Conservation (phyloP, 2,329 filamentous ascomycete genomes). For the Chaetomiaceae sp. region DNA sequence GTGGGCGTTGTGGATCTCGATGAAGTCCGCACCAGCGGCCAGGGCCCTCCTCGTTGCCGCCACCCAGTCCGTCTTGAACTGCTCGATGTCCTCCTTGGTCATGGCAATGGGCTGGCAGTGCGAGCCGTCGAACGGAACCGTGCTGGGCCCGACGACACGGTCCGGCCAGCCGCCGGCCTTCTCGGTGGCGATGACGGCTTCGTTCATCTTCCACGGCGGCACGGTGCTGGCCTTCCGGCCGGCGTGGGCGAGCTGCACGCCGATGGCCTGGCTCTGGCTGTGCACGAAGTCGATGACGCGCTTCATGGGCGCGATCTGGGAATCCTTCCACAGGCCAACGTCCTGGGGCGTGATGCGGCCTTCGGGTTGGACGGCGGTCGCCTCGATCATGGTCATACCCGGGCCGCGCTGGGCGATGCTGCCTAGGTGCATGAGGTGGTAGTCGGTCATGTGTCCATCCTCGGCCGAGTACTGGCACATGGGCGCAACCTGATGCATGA, state of each 20-base stretch:
- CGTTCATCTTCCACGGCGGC: constrained; percentile 51
- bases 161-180: constrained; percentile 40
- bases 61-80: constrained; percentile 54
- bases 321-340: constrained; percentile 17
- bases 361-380: constrained; percentile 59
- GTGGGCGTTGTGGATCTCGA: constrained; percentile 72
- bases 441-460: constrained; percentile 58
- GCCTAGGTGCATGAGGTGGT: constrained; percentile 68
- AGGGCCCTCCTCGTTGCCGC: constrained; percentile 49
- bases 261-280: constrained; percentile 55
- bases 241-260: constrained; percentile 65
- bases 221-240: constrained; percentile 50
- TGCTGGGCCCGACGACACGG: constrained; percentile 31
- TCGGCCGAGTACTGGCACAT: constrained; percentile 43
- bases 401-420: constrained; percentile 64
- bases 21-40: constrained; percentile 58
- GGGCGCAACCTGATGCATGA: constrained; percentile 27
- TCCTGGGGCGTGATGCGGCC: constrained; percentile 69
- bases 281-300: constrained; percentile 39
- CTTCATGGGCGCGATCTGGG: constrained; percentile 31
- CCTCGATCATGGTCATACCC: constrained; percentile 62
- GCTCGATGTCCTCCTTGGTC: constrained; percentile 58
- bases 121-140: constrained; percentile 25
- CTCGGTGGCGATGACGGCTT: constrained; percentile 42
- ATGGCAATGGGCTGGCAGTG: constrained; percentile 49